Conservation (phyloP, 257 asterid species). For the Solanum megistacrolobum region DNA sequence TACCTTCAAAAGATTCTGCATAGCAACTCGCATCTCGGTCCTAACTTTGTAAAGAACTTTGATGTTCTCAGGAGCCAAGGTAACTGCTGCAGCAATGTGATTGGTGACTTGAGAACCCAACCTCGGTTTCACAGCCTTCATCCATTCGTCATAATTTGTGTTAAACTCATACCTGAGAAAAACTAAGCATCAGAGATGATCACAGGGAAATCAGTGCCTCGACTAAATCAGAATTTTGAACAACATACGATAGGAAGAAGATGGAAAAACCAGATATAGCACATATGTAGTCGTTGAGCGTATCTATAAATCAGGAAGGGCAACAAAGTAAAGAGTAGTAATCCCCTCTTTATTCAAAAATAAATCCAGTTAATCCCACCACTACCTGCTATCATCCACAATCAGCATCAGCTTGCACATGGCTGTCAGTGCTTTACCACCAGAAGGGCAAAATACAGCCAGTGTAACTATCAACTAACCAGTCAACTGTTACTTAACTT, state of each 20-base stretch:
- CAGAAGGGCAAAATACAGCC: not conserved
- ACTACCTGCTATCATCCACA: not conserved
- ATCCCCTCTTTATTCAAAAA: not conserved
- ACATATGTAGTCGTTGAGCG: not conserved
- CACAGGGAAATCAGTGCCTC: not conserved
- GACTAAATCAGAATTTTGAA: not conserved
- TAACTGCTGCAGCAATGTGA: constrained; percentile 49
- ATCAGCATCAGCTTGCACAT: not conserved
- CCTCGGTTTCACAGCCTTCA: constrained; percentile 60
- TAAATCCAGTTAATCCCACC: not conserved
- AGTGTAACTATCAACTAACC: not conserved
- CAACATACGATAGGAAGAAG: not conserved
- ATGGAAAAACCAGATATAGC: not conserved
- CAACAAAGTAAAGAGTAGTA: not conserved
- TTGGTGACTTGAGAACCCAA: constrained; percentile 44
- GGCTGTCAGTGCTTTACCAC: not conserved
- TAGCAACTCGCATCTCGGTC: constrained; percentile 70
- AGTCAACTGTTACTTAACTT: not conserved
- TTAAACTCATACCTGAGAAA: constrained; percentile 76
- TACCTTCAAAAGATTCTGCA: constrained; percentile 76
- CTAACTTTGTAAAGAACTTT: constrained; percentile 71
- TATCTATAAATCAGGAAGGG: not conserved
- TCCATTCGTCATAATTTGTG: constrained; percentile 85
- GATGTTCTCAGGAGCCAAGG: constrained; percentile 46
- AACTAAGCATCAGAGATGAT: not conserved